Base-by-base conservation (phyloP, 768 basidiomycete genomes). In the Lentinula edodes region DNA sequence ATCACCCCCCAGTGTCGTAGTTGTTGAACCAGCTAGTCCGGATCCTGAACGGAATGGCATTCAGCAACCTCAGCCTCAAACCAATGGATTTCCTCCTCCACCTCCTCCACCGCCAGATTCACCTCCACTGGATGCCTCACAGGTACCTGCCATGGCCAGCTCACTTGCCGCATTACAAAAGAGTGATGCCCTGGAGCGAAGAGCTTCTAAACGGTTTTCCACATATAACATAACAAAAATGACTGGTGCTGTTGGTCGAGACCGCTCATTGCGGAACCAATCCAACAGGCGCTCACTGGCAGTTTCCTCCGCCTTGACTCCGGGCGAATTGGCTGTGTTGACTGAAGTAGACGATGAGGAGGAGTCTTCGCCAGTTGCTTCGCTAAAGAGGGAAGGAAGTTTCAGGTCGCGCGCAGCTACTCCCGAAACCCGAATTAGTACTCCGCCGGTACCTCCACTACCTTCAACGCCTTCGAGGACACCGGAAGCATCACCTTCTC, bases 201-300 rank as follows among this genome's bases (percentile, higher is more conserved):
- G 96, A 51, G 96, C 96, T 16, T 95, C 92, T 20, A 98, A 98
- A 71, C 90, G 97, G 0, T 98, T 95, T 75, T 97, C 95, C 46
- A 88, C 88, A 1, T 98, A 96, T 71, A 92, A 95, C 65, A 90
- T 98, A 67, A 87, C 90, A 52, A 95, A 95, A 76, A 95, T 98
- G 89, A 88, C 93, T 3, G 86, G 88, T 15, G 72, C 80, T 18
- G 71, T 75, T 28, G 70, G 71, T 28, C 75, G 84, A 50, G 82
- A 83, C 68, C 75, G 84, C 28, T 79, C 84, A 15, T 54, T 81
- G 58, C 78, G 79, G 35, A 67, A 62, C 34, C 78, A 83, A 57
- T 70, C 83, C 16, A 89, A 90, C 71, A 78, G 90, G 42, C 81
- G 86, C 45, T 90, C 88, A 23, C 73, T 91, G 66, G 86, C 86